Evolutionary conservation across 2,329 filamentous ascomycete genomes (phyloP), one percentile per base, ranked within the genome.

Genomic region (Verticillium alfalfae): DNA sequence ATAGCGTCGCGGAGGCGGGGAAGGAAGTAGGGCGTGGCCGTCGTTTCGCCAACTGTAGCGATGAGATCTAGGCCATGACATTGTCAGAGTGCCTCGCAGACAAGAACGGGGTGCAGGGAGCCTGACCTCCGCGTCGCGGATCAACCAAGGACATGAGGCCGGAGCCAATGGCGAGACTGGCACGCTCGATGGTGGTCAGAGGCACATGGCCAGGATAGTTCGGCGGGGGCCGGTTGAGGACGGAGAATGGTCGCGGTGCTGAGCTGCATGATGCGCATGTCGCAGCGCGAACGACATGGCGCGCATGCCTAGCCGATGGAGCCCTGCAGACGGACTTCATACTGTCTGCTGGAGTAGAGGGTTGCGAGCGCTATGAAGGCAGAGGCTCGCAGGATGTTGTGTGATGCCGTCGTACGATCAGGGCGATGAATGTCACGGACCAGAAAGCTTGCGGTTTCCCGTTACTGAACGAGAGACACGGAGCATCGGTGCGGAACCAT

Each of bases 181-280:
- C 83, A 61, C 91, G 88, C 78, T 98, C 95, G 61, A 92, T 70
- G 52, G 78, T 77, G 8, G 90, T 97, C 61, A 99, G 84, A 39
- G 94, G 95, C 37, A 98, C 87, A 84, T 99, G 95, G 75, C 93
- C 92, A 1, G 91, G 88, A 78, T 98, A 98, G 70, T 91, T 95
- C 62, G 93, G 91, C 34, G 85, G 84, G 58, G 94, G 94, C 7
- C 95, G 90, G 75, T 90, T 90, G 69, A 96, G 85, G 65, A 92
- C 86, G 54, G 93, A 96, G 80, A 97, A 96, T 61, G 61, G 67
- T 57, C 72, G 67, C 52, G 60, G 36, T 13, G 66, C 64, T 9
- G 66, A 63, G 9, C 65, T 65, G 54, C 64, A 67, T 22, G 65
- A 63, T 16, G 66, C 63, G 54, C 70, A 70, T 15, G 62, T 62